Evolutionary conservation across 345 rosid species (phyloP), one percentile per base, ranked within the genome.

Genomic region (Salix viminalis): DNA sequence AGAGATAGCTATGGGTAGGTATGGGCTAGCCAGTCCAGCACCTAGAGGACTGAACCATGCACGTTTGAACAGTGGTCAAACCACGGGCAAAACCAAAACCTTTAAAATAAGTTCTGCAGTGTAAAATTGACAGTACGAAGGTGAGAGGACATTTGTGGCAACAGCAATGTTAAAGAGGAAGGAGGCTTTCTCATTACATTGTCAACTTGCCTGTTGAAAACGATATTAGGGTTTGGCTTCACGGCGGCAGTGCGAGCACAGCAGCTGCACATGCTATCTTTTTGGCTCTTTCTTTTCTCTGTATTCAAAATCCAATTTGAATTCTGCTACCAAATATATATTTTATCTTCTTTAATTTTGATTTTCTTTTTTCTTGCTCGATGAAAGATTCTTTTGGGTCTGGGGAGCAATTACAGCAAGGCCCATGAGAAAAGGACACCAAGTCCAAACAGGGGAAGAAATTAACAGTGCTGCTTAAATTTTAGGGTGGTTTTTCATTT

Each of bases 261-360:
- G 83, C 74, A 28, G 48, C 70, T 30, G 78, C 75, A 65, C 81
- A 77, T 74, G 78, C 76, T 16, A 39, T 21, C 34, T 11, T 2
- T 69, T 65, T 70, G 72, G 52, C 69, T 46, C 18, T 62, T 15
- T 41, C 13, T 41, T 41, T 50, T 54, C 72, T 30, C 1, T 7
- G 19, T 12, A 16, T 68, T 69, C 71, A 69, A 77, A 81, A 41
- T 19, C 56, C 65, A 15, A 52, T 44, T 75, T 74, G 73, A 23
- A 69, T 71, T 70, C 32, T 36, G 0, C 3, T 21, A 12, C 14
- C 64, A 23, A 3, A 56, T 2, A 30, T 30, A 21, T 3, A 58
- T 58, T n/a, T 58, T n/a, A 58, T 58, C 62, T n/a, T 54, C 23
- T 16, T 19, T 36, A 30, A 16, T 62, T 18, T 24, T 7, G 6